Base-by-base conservation (phyloP, 441 rosid species). In the Gossypium lobatum region DNA sequence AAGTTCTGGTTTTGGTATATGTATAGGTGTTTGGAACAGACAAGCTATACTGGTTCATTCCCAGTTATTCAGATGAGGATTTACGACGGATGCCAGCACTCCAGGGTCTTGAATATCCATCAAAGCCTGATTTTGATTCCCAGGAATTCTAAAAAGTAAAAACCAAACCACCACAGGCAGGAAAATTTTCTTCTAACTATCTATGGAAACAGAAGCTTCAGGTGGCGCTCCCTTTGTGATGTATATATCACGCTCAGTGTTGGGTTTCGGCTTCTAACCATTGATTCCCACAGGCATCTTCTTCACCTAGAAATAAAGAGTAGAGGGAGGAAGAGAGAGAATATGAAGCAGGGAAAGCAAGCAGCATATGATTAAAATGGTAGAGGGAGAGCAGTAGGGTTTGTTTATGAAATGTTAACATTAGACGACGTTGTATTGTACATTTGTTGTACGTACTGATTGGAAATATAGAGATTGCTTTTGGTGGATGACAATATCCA, bases 61-160 rank as follows among this genome's bases (percentile, higher is more conserved):
- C 97, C 0, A 70, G 84, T n/a, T 92, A 92, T 73, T 88, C 93
- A 2, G 95, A 90, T 1, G 97, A 92, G 70, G 97, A 92, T 75
- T 45, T 86, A 65, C 78, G 93, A 28, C 77, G 86, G 74, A 89
- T 92, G 82, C 93, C 93, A 0, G 88, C 87, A 4, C 93, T 92
- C 76, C 95, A 88, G 76, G 93, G 97, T 67, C 88, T 92, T 20
- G 93, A 90, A 68, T 92, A 88, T 75, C 97, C 95, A 39, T 89
- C 91, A 3, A 90, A 85, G 73, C 93, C 93, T 0, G 93, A 90
- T 42, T 85, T 81, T 42, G 95, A 84, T 81, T 85, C 91, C 1
- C 89, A 90, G 71, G 89, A 87, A 57, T 88, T 88, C 74, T 88
- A 77, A 80, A 72, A 68, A 37, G 72, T 85, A 73, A 80, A 72